Conservation (phyloP, 2,329 filamentous ascomycete species). For the Alternaria sp. region DNA sequence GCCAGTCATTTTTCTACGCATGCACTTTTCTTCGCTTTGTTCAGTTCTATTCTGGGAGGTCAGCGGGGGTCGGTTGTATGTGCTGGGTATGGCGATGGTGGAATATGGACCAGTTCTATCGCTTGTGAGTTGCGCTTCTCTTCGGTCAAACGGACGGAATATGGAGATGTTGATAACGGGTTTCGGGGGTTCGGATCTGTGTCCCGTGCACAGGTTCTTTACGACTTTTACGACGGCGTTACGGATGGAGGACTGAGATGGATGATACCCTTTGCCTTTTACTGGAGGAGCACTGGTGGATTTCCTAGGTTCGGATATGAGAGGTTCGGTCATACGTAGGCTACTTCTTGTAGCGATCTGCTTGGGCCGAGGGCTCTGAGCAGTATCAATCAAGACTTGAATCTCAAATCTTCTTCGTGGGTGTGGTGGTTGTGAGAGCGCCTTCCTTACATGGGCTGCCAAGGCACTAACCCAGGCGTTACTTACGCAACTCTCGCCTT, state of each 20-base stretch:
- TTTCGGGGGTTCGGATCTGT: not conserved
- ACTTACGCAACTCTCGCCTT: not conserved
- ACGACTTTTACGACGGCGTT: not conserved
- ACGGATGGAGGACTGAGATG: not conserved
- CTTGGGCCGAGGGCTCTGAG: not conserved
- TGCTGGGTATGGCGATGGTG: not conserved
- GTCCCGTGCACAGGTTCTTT: not conserved
- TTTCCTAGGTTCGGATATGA: not conserved
- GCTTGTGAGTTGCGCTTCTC: not conserved
- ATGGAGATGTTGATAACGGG: constrained; percentile 5
- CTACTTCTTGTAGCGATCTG: not conserved
- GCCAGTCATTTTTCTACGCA: not conserved
- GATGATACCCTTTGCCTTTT: not conserved
- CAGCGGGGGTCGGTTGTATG: not conserved
- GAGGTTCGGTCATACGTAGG: not conserved
- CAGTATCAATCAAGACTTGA: not conserved
- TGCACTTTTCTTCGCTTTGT: not conserved
- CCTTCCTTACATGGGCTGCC: not conserved
- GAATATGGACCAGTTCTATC: not conserved
- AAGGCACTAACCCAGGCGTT: not conserved
- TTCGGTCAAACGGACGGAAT: not conserved
- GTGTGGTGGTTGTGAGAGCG: not conserved
- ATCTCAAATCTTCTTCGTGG: not conserved
- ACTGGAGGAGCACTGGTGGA: not conserved
- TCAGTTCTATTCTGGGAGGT: not conserved